Percentiles rank a stretch among this genome's conserved stretches.
These are phyloP conservation scores for Glebionis coronaria DNA, from an alignment of 129 eudicot genomes.

Conservation along the genomic window DNA sequence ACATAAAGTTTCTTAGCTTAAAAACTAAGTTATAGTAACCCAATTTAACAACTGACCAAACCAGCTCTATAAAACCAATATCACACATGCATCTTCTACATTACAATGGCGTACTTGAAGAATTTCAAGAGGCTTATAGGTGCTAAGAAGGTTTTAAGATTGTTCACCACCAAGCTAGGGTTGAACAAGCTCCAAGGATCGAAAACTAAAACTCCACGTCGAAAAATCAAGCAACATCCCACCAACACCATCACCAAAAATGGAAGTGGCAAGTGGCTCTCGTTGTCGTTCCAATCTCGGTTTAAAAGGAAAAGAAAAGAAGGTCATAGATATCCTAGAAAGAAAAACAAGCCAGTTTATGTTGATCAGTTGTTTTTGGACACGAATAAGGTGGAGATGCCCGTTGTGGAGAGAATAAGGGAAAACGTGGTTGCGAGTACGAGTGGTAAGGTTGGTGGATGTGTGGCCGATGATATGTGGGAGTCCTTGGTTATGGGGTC, in stretches of 20 bases:
- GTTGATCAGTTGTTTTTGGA: slow-evolving; percentile 57
- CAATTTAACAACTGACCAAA: neutral
- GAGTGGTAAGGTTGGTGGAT: slow-evolving; percentile 20
- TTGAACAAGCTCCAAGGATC: slow-evolving; percentile 45
- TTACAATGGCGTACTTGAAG: slow-evolving; percentile 55
- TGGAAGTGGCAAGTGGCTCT: slow-evolving; percentile 25
- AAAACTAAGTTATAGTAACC: slow-evolving; percentile 27
- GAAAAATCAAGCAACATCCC: slow-evolving; percentile 25
- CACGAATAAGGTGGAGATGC: slow-evolving; percentile 14
- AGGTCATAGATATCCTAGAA: slow-evolving; percentile 18
- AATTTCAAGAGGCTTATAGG: slow-evolving; percentile 44
- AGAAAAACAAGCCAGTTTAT: slow-evolving; percentile 40
- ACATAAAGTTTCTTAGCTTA: slow-evolving; percentile 39
- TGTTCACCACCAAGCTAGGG: slow-evolving; percentile 41
- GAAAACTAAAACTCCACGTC: slow-evolving; percentile 33
- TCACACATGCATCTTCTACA: slow-evolving; percentile 11
- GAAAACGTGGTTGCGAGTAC: slow-evolving; percentile 26
- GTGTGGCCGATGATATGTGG: slow-evolving; percentile 73
- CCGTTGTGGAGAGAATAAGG: slow-evolving; percentile 20
- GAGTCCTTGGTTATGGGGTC: slow-evolving; percentile 65
- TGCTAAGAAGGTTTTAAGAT: slow-evolving; percentile 46
- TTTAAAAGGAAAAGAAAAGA: slow-evolving; percentile 33
- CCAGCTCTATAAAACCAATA: slow-evolving; percentile 18
- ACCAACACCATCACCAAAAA: slow-evolving; percentile 16
- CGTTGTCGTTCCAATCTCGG: slow-evolving; percentile 39